Conservation (phyloP, 495 filamentous ascomycete species). For the Corynascus novoguineensis region DNA sequence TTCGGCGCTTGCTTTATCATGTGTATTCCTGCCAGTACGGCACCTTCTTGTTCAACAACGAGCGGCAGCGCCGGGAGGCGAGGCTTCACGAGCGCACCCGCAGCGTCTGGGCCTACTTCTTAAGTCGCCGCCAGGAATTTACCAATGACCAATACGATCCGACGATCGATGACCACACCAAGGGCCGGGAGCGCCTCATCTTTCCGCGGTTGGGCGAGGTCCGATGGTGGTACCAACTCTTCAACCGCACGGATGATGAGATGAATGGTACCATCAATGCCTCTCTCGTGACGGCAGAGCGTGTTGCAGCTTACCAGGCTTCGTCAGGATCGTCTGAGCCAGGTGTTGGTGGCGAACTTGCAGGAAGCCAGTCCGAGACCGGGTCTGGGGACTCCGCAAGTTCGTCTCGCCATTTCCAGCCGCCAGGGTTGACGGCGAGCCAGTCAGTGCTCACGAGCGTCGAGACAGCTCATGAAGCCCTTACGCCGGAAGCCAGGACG, state of each 20-base stretch:
- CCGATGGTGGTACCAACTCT: constrained; percentile 88
- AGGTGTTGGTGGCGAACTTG: constrained; percentile 9
- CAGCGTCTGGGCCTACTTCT: constrained; percentile 94
- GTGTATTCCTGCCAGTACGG: constrained; percentile 96
- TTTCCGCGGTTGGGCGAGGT: constrained; percentile 65
- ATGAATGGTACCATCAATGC: constrained; percentile 73
- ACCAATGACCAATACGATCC: constrained; percentile 73
- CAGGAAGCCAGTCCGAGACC: constrained; percentile 21
- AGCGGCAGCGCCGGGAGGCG: constrained; percentile 79
- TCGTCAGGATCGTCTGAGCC: constrained; percentile 22
- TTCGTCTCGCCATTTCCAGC: constrained; percentile 29
- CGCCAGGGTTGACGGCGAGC: constrained; percentile 31
- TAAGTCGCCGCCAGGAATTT: constrained; percentile 71
- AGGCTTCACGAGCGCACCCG: constrained; percentile 66
- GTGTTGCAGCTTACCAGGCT: constrained; percentile 22
- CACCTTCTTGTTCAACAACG: constrained; percentile 92
- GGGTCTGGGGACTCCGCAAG: constrained; percentile 17
- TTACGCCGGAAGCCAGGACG: constrained; percentile 32
- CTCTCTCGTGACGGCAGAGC: constrained; percentile 32
- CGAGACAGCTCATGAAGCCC: constrained; percentile 36
- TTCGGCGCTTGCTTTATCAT: constrained; percentile 86
- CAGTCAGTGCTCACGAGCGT: constrained; percentile 41
- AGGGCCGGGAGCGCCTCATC: constrained; percentile 75
- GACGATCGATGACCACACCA: constrained; percentile 66
- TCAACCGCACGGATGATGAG: constrained; percentile 77